Evolutionary conservation across 768 basidiomycete species (phyloP).

Genomic region (Tricholoma furcatifolium): DNA sequence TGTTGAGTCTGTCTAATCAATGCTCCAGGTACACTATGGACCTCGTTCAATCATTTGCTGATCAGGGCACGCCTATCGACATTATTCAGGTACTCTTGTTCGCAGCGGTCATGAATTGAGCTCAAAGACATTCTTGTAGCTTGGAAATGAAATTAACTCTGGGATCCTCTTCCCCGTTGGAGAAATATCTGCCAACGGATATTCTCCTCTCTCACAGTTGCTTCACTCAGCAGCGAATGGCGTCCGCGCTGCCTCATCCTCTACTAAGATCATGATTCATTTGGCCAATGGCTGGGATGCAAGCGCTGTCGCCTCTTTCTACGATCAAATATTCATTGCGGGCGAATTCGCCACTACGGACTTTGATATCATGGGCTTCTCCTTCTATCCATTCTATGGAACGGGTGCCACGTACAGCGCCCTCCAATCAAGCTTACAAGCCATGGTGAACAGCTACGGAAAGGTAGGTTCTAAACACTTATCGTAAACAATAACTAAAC

Average conservation of each 20-base stretch:
- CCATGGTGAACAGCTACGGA: constrained; percentile 43
- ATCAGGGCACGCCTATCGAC: constrained; percentile 52
- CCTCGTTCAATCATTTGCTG: constrained; percentile 49
- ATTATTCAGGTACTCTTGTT: constrained; percentile 42
- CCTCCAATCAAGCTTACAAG: constrained; percentile 50
- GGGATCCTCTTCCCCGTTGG: constrained; percentile 64
- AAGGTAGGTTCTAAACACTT: constrained; percentile 36
- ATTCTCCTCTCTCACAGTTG: constrained; percentile 52
- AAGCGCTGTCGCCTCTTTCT: constrained; percentile 45
- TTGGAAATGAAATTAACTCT: constrained; percentile 68
- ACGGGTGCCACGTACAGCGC: constrained; percentile 52
- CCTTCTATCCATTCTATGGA: constrained; percentile 66
- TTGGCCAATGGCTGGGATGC: constrained; percentile 64
- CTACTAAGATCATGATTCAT: constrained; percentile 53
- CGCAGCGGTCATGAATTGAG: neutral
- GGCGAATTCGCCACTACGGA: constrained; percentile 49
- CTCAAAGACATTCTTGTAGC: constrained; percentile 25
- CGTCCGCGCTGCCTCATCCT: constrained; percentile 47
- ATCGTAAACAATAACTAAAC: neutral
- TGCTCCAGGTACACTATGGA: constrained; percentile 46
- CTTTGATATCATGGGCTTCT: constrained; percentile 60
- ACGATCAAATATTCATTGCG: constrained; percentile 47
- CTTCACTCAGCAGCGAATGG: constrained; percentile 59
- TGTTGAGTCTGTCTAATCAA: neutral
- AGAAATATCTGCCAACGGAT: constrained; percentile 50